Conservation (phyloP, 345 rosid genomes). For the Aegle marmelos region DNA sequence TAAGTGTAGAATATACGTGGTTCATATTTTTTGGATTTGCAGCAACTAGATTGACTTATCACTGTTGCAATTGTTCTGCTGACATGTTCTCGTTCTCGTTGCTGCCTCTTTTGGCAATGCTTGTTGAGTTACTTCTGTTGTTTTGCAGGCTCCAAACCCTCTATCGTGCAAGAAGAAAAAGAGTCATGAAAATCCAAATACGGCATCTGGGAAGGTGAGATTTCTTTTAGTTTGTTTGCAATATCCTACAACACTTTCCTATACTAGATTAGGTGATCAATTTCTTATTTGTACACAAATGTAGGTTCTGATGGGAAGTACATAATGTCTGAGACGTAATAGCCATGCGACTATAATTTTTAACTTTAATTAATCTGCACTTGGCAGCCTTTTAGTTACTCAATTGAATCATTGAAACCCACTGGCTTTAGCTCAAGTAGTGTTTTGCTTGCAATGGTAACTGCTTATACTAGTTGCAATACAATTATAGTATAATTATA, state of each 20-base stretch:
- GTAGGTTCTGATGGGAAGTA: neutral
- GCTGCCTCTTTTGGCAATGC: too few species aligned
- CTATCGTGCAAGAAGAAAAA: slow-evolving; percentile 80
- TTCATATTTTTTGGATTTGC: neutral
- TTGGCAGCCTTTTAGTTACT: neutral
- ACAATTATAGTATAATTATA: neutral
- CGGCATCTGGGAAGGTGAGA: slow-evolving; percentile 37
- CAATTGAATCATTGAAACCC: neutral
- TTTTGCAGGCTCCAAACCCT: slow-evolving; percentile 82
- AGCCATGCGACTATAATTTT: neutral
- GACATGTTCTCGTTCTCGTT: neutral
- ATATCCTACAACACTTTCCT: neutral
- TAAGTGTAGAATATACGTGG: neutral
- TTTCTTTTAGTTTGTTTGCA: neutral
- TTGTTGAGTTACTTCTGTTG: slow-evolving; percentile 2
- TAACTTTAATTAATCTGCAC: neutral
- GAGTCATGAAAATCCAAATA: slow-evolving; percentile 29
- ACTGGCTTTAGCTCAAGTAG: neutral
- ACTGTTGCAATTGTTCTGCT: neutral
- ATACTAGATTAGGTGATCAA: neutral
- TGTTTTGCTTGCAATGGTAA: neutral
- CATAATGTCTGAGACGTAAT: neutral
- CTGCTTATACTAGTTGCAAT: neutral
- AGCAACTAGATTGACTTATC: neutral
- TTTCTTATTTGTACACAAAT: neutral